Evolutionary conservation across 768 basidiomycete species (phyloP), one percentile per base, ranked within the genome.

Genomic region (Phanerodontia chrysosporium): DNA sequence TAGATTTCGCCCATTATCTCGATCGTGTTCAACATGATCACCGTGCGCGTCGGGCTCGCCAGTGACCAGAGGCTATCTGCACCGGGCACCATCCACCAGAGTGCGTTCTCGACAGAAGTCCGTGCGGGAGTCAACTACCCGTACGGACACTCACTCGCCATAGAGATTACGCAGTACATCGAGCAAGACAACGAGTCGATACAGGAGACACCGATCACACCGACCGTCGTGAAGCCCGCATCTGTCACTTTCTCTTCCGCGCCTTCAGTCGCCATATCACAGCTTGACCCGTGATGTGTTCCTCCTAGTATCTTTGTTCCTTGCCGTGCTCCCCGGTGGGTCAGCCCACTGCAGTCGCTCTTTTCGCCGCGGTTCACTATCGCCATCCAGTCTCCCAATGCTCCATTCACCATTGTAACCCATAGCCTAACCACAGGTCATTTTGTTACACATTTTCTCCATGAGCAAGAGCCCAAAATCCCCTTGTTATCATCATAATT

Each of bases 21-120:
- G 4, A 77, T 78, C 65, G 71, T 73, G 2, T 78, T 76, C 65
- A 75, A 74, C 63, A 73, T 77, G 74, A 72, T 78, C 48, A 75
- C 76, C 27, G 69, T 78, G 24, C 77, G 75, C 28, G 65, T 75
- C 35, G 74, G 70, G 21, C 51, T 57, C 28, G 51, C 55, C 18
- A 51, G 32, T 13, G 59, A 56, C 39, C 55, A 51, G 28, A 18
- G 24, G 28, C 21, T 64, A 30, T 51, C 49, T 29, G 57, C 52
- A 22, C 52, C 52, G 7, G 52, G 52, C 7, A 53, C 52, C 21
- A 1, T 59, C 32, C 56, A 59, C 52, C 61, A 57, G 44, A 55
- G 35, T 49, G 52, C 64, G 57, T 28, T 28, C 56, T 45, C 62
- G 57, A 46, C 55, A 28, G 44, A 44, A 58, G 60, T 63, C 49